Evolutionary conservation across 2,329 filamentous ascomycete species (phyloP).

Genomic region (Phaeophleospora eucalypticola): DNA sequence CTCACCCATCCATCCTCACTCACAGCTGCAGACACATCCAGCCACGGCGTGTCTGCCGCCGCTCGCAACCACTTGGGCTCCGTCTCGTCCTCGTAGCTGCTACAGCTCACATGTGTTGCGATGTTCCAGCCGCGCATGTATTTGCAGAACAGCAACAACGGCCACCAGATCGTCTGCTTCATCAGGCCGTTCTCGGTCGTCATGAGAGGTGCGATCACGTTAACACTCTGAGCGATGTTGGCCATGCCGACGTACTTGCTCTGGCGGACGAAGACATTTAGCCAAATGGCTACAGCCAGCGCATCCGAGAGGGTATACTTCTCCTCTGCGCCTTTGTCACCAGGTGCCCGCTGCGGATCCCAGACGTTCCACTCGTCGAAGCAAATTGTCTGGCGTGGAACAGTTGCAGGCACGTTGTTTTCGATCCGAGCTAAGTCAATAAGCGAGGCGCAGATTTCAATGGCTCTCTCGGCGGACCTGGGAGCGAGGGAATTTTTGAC

Average conservation of each 20-base stretch:
- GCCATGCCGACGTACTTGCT: constrained; percentile 69
- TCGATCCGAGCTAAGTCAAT: constrained; percentile 72
- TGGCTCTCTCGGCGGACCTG: constrained; percentile 66
- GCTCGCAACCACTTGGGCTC: constrained; percentile 62
- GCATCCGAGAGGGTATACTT: constrained; percentile 70
- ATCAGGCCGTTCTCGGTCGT: constrained; percentile 60
- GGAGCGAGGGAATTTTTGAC: constrained; percentile 60
- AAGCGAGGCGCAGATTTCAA: constrained; percentile 63
- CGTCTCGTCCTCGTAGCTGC: constrained; percentile 64
- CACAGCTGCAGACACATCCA: constrained; percentile 63
- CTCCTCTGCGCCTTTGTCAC: constrained; percentile 69
- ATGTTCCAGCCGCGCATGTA: constrained; percentile 72
- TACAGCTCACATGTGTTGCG: constrained; percentile 59
- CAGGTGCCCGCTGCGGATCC: constrained; percentile 68
- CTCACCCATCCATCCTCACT: constrained; percentile 58
- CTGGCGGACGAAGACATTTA: constrained; percentile 74
- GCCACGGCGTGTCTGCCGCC: constrained; percentile 64
- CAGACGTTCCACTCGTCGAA: constrained; percentile 86
- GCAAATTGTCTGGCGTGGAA: constrained; percentile 67
- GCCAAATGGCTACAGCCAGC: constrained; percentile 68
- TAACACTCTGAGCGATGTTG: constrained; percentile 72
- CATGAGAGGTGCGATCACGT: constrained; percentile 74
- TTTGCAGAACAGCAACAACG: constrained; percentile 62
- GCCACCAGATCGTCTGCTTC: constrained; percentile 74
- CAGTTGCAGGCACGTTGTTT: constrained; percentile 56